phyloP scores from a whole-genome alignment of 129 eudicot species.

The Artemisia annua region DNA sequence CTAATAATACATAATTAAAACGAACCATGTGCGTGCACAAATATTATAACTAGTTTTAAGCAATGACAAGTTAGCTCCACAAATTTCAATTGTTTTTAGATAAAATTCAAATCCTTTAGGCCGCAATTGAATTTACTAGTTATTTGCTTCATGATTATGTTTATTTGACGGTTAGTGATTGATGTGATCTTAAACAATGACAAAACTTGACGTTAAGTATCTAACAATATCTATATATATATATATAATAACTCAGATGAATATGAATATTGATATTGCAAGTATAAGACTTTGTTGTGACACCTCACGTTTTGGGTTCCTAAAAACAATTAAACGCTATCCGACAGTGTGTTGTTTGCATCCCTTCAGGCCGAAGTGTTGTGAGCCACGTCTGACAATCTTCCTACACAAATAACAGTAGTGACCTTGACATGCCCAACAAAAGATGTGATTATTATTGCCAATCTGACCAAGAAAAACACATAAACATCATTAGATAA shows the following conservation, averaged over 20 bases:
- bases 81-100: no score
- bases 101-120: no score
- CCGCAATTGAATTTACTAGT: no score
- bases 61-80: no score
- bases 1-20: no score
- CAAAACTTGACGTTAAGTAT: no score
- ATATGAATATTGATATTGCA: not conserved
- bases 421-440: slow-evolving; percentile 89
- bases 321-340: slow-evolving; percentile 19
- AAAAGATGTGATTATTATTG: slow-evolving; percentile 86
- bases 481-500: not conserved
- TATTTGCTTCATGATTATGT: no score
- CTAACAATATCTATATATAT: no score
- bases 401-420: slow-evolving; percentile 75
- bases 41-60: no score
- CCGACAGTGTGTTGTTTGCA: slow-evolving; percentile 89
- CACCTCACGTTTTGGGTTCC: not conserved
- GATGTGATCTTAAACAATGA: no score
- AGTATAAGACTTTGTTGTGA: not conserved
- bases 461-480: slow-evolving; percentile 46
- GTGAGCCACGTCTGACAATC: slow-evolving; percentile 61
- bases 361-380: slow-evolving; percentile 76
- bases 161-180: no score
- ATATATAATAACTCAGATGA: not conserved
- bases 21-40: no score